These are phyloP conservation scores for Pseudodiploospora longispora DNA, from an alignment of 2,329 filamentous ascomycete species.

Conservation along the genomic window DNA sequence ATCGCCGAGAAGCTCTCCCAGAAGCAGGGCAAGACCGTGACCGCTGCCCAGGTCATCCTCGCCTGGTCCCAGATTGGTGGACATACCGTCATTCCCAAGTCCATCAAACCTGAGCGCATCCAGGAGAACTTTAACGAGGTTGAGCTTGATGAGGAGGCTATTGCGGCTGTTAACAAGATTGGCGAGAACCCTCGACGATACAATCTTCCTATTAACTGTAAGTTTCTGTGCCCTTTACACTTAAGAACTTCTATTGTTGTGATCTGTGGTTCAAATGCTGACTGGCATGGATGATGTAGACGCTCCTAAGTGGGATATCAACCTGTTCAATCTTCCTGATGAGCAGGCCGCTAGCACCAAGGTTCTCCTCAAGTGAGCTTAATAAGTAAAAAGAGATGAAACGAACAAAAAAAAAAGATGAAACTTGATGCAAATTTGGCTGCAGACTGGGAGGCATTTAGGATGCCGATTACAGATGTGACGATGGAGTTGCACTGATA, in stretches of 20 bases:
- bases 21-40: constrained; percentile 28
- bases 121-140: constrained; percentile 62
- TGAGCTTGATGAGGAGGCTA: constrained; percentile 50
- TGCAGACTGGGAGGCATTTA: too few species aligned
- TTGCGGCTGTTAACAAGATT: constrained; percentile 53
- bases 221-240: constrained; percentile 12
- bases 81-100: constrained; percentile 69
- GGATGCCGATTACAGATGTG: too few species aligned
- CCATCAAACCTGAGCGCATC: constrained; percentile 59
- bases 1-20: constrained; percentile 40
- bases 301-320: constrained; percentile 46
- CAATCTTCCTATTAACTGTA: constrained; percentile 36
- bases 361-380: constrained; percentile 26
- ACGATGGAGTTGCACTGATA: too few species aligned
- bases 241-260: too few species aligned
- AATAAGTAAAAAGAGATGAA: too few species aligned
- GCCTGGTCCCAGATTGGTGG: constrained; percentile 52
- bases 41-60: constrained; percentile 40
- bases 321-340: constrained; percentile 46
- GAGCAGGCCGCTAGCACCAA: constrained; percentile 42
- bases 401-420: not conserved
- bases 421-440: too few species aligned
- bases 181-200: constrained; percentile 42
- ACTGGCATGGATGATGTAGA: constrained; percentile 20
- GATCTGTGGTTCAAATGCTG: not conserved